Conservation (phyloP, 2,329 filamentous ascomycete species). For the Botryotinia calthae region DNA sequence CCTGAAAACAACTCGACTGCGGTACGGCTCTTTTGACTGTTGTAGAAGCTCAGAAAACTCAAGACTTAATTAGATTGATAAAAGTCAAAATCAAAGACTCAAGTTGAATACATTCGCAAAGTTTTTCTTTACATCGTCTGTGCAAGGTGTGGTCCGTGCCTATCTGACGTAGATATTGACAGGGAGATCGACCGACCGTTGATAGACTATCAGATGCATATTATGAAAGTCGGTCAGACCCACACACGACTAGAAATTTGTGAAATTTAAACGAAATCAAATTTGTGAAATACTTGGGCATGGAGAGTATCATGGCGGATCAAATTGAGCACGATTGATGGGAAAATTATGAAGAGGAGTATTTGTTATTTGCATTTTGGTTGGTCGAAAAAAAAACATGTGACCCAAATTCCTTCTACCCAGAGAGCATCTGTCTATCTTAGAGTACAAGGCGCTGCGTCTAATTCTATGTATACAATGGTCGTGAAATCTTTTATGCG, state of each 20-base stretch:
- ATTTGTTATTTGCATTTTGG: conserved; percentile 24
- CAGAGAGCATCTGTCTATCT: conserved; percentile 28
- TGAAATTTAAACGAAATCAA: not conserved
- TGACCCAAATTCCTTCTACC: conserved; percentile 16
- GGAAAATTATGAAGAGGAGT: conserved; percentile 26
- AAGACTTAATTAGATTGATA: not conserved
- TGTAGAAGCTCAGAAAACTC: not conserved
- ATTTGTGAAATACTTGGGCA: not conserved
- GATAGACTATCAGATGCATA: not conserved
- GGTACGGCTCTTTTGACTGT: not conserved
- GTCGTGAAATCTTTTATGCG: conserved; percentile 51
- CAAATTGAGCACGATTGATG: not conserved
- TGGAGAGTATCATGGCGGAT: not conserved
- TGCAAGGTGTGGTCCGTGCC: not conserved
- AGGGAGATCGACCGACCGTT: not conserved
- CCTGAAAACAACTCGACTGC: not conserved
- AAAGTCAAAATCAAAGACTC: not conserved
- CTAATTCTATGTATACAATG: conserved; percentile 38
- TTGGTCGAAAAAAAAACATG: conserved; percentile 9
- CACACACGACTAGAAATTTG: not conserved
- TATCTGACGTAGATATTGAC: not conserved
- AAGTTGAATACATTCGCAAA: not conserved
- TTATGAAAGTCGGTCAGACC: not conserved
- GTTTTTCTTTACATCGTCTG: not conserved
- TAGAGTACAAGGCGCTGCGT: conserved; percentile 33